phyloP scores from a whole-genome alignment of 352 stramenopile species.

The Pythium aquatile region DNA sequence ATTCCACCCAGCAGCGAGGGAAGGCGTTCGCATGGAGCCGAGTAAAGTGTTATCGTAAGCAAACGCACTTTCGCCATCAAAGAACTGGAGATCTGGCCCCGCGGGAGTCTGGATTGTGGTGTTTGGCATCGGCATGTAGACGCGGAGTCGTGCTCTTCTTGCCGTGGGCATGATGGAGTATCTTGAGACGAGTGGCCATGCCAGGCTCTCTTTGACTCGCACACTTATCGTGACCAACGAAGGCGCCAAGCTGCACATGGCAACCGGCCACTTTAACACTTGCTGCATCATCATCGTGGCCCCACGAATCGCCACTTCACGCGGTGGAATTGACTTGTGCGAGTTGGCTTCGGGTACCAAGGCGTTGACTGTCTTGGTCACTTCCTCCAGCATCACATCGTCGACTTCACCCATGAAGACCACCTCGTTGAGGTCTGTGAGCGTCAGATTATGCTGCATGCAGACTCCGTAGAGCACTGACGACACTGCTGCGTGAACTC shows the following conservation, averaged over 20 bases:
- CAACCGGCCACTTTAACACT: not conserved
- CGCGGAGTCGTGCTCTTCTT: not conserved
- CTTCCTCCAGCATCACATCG: not conserved
- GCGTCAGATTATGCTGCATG: not conserved
- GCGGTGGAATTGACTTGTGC: not conserved
- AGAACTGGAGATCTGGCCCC: not conserved
- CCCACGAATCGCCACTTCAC: not conserved
- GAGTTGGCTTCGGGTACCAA: not conserved
- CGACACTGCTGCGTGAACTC: not conserved
- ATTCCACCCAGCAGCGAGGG: not conserved
- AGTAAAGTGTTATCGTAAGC: not conserved
- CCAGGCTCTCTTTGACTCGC: not conserved
- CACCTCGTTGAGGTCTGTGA: not conserved
- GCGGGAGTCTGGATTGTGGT: not conserved
- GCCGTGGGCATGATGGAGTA: not conserved
- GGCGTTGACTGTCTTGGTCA: not conserved
- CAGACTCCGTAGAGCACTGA: not conserved
- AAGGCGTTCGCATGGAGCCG: not conserved
- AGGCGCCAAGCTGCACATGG: not conserved
- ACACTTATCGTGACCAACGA: not conserved
- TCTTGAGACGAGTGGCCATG: not conserved
- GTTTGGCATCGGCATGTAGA: not conserved
- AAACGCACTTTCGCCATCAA: not conserved
- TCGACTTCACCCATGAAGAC: not conserved
- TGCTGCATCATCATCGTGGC: not conserved